Evolutionary conservation across 305 asterid species (phyloP).

Genomic region (Solanum hybrid): DNA sequence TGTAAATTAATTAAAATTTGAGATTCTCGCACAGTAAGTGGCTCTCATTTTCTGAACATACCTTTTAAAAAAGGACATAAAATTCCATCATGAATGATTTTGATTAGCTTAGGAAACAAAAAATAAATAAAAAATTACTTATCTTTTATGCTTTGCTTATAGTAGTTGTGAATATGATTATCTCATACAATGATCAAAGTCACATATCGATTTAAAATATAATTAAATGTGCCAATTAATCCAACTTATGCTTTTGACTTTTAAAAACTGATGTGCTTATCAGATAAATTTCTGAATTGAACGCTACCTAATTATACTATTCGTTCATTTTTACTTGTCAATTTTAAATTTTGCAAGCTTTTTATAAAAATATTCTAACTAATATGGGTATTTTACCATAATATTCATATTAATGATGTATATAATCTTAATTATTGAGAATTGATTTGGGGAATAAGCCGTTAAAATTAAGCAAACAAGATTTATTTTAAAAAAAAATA

Average conservation of each 20-base stretch:
- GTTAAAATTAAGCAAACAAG: too few species aligned
- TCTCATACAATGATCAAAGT: neutral
- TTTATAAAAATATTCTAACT: too few species aligned
- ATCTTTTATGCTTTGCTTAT: neutral
- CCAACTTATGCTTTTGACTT: neutral
- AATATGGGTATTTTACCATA: too few species aligned
- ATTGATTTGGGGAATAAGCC: too few species aligned
- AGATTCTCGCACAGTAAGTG: neutral
- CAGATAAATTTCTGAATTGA: neutral
- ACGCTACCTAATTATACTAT: neutral
- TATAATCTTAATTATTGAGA: too few species aligned
- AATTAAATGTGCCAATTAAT: neutral
- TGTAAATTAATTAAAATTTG: neutral
- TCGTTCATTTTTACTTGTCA: rapidly evolving
- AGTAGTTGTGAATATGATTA: neutral
- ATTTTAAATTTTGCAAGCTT: neutral
- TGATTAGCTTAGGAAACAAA: neutral
- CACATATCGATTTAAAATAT: neutral
- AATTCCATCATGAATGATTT: neutral
- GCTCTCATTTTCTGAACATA: neutral
- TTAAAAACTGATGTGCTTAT: neutral
- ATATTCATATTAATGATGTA: too few species aligned
- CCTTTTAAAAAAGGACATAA: neutral
- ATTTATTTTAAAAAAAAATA: too few species aligned
- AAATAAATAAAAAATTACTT: neutral